A percentile compares a stretch with the other conserved stretches of the same genome.
phyloP scores from a whole-genome alignment of 2,329 filamentous ascomycete species.

The Sporothrix pallida region DNA sequence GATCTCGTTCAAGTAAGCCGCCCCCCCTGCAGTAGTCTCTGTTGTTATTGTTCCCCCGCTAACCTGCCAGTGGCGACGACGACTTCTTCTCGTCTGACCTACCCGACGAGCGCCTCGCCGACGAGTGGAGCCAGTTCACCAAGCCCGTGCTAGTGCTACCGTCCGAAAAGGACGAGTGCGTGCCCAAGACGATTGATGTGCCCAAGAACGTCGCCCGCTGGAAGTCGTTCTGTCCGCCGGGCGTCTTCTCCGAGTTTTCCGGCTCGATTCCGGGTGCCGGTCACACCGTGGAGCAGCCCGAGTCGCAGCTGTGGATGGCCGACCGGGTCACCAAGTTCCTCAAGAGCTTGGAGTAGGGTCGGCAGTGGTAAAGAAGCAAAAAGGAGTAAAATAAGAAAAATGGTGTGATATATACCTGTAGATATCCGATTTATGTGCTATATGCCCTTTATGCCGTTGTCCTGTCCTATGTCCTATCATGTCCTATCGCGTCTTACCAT shows the following conservation, averaged over 20 bases:
- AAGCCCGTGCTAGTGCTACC: constrained; percentile 68
- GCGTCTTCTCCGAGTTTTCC: constrained; percentile 57
- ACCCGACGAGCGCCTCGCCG: constrained; percentile 57
- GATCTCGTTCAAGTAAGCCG: constrained; percentile 55
- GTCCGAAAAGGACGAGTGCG: constrained; percentile 69
- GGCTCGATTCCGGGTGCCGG: constrained; percentile 59
- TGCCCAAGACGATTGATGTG: constrained; percentile 65
- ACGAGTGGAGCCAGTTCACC: constrained; percentile 69
- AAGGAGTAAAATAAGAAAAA: too few species aligned
- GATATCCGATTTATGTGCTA: neutral
- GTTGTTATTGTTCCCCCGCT: neutral
- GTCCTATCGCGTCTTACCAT: too few species aligned
- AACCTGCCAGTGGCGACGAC: constrained; percentile 67
- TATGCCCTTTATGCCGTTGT: too few species aligned
- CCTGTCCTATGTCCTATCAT: too few species aligned
- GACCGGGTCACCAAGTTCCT: constrained; percentile 57
- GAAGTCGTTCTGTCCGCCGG: constrained; percentile 51
- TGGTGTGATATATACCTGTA: neutral
- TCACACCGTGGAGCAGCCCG: constrained; percentile 56
- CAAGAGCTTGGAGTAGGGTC: constrained; percentile 37
- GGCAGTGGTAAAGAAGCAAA: neutral
- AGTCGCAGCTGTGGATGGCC: constrained; percentile 57
- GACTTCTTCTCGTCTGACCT: constrained; percentile 88
- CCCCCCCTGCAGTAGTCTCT: neutral
- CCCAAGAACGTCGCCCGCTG: constrained; percentile 63